Conservation (phyloP, 23 red algal species). For the Gracilariopsis chorda region DNA sequence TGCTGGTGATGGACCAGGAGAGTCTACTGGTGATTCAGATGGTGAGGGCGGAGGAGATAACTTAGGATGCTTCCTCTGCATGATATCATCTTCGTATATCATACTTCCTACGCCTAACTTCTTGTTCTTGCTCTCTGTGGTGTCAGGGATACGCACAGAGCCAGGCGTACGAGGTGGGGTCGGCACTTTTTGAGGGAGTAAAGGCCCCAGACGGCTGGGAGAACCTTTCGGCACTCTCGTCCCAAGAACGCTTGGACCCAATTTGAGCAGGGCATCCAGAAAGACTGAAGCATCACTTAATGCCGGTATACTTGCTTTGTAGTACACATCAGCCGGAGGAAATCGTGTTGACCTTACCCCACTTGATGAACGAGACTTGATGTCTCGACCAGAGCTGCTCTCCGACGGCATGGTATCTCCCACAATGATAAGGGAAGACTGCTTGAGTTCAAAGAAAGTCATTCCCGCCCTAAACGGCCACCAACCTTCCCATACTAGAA, state of each 20-base stretch:
- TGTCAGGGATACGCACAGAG: too few species aligned
- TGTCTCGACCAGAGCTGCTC: not conserved
- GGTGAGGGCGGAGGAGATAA: too few species aligned
- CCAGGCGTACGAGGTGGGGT: too few species aligned
- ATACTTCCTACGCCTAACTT: not conserved
- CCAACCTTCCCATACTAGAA: slow-evolving; percentile 46
- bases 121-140: too few species aligned
- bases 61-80: too few species aligned
- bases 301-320: not conserved
- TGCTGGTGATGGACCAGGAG: too few species aligned
- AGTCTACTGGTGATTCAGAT: too few species aligned
- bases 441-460: slow-evolving; percentile 46
- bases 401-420: slow-evolving; percentile 26
- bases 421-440: slow-evolving; percentile 53
- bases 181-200: too few species aligned
- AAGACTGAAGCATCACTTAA: slow-evolving; percentile 45
- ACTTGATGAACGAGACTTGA: not conserved
- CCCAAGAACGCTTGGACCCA: slow-evolving; percentile 4
- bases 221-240: not conserved
- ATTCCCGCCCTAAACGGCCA: slow-evolving; percentile 47
- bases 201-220: too few species aligned
- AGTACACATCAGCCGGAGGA: not conserved
- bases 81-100: not conserved
- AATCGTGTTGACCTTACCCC: not conserved
- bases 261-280: slow-evolving; percentile 29